Conservation (phyloP, 805 yeast species). For the Monosporozyma servazzii region DNA sequence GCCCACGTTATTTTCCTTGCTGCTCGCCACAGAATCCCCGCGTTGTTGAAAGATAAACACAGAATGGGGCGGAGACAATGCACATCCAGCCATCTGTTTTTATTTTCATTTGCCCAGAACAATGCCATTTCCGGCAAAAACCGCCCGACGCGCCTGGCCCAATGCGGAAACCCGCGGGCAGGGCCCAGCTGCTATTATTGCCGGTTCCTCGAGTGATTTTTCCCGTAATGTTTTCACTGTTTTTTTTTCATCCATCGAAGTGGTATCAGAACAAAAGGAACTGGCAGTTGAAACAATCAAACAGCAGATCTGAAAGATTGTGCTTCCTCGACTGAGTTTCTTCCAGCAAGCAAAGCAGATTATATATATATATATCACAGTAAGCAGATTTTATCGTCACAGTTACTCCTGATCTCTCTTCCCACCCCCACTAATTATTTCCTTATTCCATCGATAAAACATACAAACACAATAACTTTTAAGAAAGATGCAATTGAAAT, state of each 20-base stretch:
- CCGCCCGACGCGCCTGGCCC: not conserved
- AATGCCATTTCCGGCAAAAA: not conserved
- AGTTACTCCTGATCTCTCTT: not conserved
- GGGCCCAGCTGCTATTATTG: not conserved
- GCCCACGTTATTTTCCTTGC: too few relatives aligned
- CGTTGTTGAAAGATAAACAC: too few relatives aligned
- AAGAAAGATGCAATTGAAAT: conserved; percentile 28
- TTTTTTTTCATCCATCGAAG: not conserved
- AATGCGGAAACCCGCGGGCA: not conserved
- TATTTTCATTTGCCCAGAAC: too few relatives aligned
- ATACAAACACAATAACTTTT: conserved; percentile 11
- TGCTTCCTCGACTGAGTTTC: not conserved
- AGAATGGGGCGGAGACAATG: not conserved
- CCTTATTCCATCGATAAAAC: not conserved
- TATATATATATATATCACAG: not conserved
- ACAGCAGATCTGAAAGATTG: not conserved
- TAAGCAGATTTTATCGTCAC: not conserved
- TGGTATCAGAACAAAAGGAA: not conserved
- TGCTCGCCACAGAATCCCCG: too few relatives aligned
- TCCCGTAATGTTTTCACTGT: not conserved
- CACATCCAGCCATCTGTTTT: not conserved
- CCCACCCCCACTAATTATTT: not conserved
- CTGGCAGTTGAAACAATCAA: not conserved
- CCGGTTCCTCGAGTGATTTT: not conserved
- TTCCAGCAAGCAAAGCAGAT: not conserved